phyloP scores from a whole-genome alignment of 1,139 yeast genomes.

The Arxiozyma heterogenica region DNA sequence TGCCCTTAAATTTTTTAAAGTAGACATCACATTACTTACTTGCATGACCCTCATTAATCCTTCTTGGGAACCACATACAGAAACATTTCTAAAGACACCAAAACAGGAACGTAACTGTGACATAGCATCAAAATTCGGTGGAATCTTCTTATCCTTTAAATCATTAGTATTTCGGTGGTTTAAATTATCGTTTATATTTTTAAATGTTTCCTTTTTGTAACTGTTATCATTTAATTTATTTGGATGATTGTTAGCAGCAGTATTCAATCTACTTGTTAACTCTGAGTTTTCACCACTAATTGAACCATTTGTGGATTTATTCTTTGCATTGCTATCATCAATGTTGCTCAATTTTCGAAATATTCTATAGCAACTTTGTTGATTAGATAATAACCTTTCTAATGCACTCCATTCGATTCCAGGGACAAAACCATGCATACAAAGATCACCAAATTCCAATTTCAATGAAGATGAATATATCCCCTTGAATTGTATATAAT shows the following conservation, averaged over 20 bases:
- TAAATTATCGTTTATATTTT: neutral
- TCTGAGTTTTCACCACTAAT: neutral
- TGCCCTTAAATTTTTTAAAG: constrained; percentile 39
- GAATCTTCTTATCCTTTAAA: neutral
- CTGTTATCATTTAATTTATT: neutral
- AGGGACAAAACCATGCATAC: constrained; percentile 37
- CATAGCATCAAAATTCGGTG: constrained; percentile 18
- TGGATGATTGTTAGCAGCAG: neutral
- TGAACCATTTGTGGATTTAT: neutral
- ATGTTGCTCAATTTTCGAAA: constrained; percentile 1
- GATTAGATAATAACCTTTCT: constrained; percentile 28
- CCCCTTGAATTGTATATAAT: constrained; percentile 51
- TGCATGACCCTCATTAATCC: constrained; percentile 62
- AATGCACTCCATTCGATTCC: constrained; percentile 38
- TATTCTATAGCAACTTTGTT: constrained; percentile 3
- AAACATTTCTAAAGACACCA: constrained; percentile 35
- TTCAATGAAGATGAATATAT: constrained; percentile 52
- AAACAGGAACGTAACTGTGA: constrained; percentile 32
- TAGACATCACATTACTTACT: constrained; percentile 68
- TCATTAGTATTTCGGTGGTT: neutral
- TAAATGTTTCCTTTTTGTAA: too few relatives aligned
- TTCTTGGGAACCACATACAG: constrained; percentile 53
- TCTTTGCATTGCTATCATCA: constrained; percentile 35
- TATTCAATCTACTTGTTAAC: neutral
- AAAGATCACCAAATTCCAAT: constrained; percentile 65